Evolutionary conservation across 208 protist species (phyloP).

Genomic region (Blastocrithidia nonstop): DNA sequence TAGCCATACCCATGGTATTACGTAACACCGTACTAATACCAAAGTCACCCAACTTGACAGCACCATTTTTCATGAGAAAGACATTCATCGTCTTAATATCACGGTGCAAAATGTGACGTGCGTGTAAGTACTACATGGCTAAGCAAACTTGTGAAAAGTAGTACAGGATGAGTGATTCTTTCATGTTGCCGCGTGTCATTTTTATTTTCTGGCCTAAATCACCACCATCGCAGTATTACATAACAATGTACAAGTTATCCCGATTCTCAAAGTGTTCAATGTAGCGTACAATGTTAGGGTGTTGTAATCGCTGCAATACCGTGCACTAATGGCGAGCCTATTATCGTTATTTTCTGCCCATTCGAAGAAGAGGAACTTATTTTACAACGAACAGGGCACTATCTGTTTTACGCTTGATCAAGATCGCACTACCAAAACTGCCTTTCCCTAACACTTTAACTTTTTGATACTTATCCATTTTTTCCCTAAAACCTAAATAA

Average conservation of each 20-base stretch:
- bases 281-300: slow-evolving; percentile 88
- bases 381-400: slow-evolving; percentile 81
- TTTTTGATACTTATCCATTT: slow-evolving; percentile 85
- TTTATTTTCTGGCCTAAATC: slow-evolving; percentile 69
- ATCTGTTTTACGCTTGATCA: slow-evolving; percentile 79
- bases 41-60: slow-evolving; percentile 88
- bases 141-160: slow-evolving; percentile 88
- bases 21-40: slow-evolving; percentile 84
- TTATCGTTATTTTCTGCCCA: slow-evolving; percentile 77
- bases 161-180: slow-evolving; percentile 70
- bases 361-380: slow-evolving; percentile 71
- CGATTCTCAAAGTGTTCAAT: slow-evolving; percentile 85
- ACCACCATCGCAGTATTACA: slow-evolving; percentile 87
- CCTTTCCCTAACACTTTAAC: slow-evolving; percentile 85
- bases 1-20: slow-evolving; percentile 85
- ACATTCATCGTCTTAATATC: slow-evolving; percentile 91
- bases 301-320: slow-evolving; percentile 70
- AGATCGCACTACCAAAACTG: slow-evolving; percentile 84
- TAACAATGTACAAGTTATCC: slow-evolving; percentile 85
- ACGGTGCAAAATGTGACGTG: slow-evolving; percentile 85
- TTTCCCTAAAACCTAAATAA: slow-evolving; percentile 3
- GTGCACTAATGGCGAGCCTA: slow-evolving; percentile 79
- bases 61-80: slow-evolving; percentile 85
- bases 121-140: slow-evolving; percentile 86
- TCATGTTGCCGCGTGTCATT: slow-evolving; percentile 41